Base-by-base conservation (phyloP, 1,284 basidiomycete genomes). In the Neolentinus lepideus region DNA sequence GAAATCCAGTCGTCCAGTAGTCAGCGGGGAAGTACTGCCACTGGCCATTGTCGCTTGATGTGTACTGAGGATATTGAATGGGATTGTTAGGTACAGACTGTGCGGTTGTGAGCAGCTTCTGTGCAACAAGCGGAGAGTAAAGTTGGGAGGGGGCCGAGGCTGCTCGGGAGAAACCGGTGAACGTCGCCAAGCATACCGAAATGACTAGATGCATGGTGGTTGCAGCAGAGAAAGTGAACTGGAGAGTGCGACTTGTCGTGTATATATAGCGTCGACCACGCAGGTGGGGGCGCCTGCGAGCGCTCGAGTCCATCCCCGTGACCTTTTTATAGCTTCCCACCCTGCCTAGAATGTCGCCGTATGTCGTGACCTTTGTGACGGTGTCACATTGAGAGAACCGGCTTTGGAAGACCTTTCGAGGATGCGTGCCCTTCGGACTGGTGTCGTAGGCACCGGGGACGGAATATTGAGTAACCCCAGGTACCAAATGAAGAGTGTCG, bases 1-100 rank as follows among this genome's bases (percentile, higher is more conserved):
- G 82, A 73, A 88, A 88, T 0, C 83, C 84, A 4, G 80, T 77
- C 0, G 85, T 86, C 85, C 86, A 88, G 2, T 75, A 78, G 61
- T 84, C 75, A 0, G 79, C 74, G 2, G 59, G 51, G 65, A 83
- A 81, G 57, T 72, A 77, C 2, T 67, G 63, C 84, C 83, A 88
- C 16, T 63, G 63, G 0, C 83, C 84, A 1, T 62, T 54, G 54
- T 58, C 61, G 54, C 65, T 63, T 60, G 74, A 71, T 1, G 83
- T 84, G 60, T 78, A 84, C 62, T 85, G 79, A 1, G 85, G 84
- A 64, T 84, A 87, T 51, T 70, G 62, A 19, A 76, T 65, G 2
- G 80, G 73, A 33, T 56, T 59, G 2, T 67, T 66, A 1, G 75
- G 70, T 2, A 75, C 67, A 2, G 68, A 59, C 8, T 73, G 68